Evolutionary conservation across 2,329 filamentous ascomycete genomes (phyloP).

Genomic region (Verruconis gallopava): DNA sequence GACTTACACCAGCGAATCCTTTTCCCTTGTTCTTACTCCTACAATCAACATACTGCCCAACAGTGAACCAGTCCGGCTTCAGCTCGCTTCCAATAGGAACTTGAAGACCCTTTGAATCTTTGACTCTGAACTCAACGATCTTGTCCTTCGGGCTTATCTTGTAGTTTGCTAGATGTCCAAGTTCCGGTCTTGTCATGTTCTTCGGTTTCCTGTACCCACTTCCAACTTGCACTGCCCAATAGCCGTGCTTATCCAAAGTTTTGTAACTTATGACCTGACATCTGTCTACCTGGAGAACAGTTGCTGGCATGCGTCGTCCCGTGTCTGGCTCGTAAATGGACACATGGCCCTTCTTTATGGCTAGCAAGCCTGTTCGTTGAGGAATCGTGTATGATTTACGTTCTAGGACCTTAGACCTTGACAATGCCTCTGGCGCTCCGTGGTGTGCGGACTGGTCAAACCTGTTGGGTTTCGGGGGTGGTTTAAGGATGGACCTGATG

Average conservation of each 20-base stretch:
- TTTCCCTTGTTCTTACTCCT: conserved; percentile 68
- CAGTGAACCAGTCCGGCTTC: conserved; percentile 78
- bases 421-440: conserved; percentile 14
- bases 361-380: conserved; percentile 67
- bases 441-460: conserved; percentile 8
- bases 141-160: conserved; percentile 73
- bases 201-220: conserved; percentile 57
- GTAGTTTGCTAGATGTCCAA: conserved; percentile 79
- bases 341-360: conserved; percentile 92
- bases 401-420: conserved; percentile 32
- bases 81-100: conserved; percentile 56
- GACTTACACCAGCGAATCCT: conserved; percentile 69
- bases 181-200: conserved; percentile 68
- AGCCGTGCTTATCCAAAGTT: conserved; percentile 68
- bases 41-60: conserved; percentile 83
- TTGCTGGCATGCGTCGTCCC: conserved; percentile 69
- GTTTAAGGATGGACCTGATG: conserved; percentile 9
- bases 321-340: conserved; percentile 68
- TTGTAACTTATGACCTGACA: conserved; percentile 84
- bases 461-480: conserved; percentile 4
- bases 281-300: conserved; percentile 83
- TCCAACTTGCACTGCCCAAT: conserved; percentile 88
- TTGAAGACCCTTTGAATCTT: conserved; percentile 56
- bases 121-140: conserved; percentile 79
- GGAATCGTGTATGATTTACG: conserved; percentile 47